Percentiles rank a stretch among this genome's conserved stretches.
phyloP scores from a whole-genome alignment of 768 basidiomycete species.

The Collybia sordida region DNA sequence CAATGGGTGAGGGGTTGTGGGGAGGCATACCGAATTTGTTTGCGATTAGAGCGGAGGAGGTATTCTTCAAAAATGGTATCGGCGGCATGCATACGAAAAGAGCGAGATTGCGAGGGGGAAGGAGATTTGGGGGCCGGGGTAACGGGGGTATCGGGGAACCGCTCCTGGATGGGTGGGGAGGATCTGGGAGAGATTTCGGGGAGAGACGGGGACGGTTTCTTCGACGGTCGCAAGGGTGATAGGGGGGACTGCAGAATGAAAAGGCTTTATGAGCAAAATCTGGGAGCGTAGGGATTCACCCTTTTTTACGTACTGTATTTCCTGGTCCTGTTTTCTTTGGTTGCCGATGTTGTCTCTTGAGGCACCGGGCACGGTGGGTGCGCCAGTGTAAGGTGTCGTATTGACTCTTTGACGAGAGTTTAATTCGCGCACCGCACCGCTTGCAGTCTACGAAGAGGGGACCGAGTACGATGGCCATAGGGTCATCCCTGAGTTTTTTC shows the following conservation, averaged over 20 bases:
- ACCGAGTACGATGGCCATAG: constrained; percentile 49
- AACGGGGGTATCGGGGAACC: no score
- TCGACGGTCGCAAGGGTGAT: background rate
- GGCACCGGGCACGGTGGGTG: constrained; percentile 61
- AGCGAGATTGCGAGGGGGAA: constrained; percentile 5
- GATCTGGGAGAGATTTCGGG: background rate
- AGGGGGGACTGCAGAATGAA: background rate
- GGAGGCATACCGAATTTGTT: constrained; percentile 16
- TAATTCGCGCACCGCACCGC: constrained; percentile 56
- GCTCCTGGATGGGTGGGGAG: no score
- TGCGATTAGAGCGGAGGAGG: constrained; percentile 29
- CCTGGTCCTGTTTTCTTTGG: constrained; percentile 8
- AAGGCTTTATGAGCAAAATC: background rate
- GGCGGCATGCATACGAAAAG: constrained; percentile 7
- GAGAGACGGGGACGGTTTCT: background rate
- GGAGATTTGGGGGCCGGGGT: background rate
- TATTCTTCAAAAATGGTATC: constrained; percentile 28
- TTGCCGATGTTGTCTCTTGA: constrained; percentile 34
- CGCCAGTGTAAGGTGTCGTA: constrained; percentile 71
- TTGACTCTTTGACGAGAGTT: constrained; percentile 64
- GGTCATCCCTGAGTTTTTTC: constrained; percentile 50
- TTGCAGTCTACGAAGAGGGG: constrained; percentile 54
- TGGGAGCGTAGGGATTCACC: background rate
- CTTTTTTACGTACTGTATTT: constrained; percentile 4
- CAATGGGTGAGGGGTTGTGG: constrained; percentile 20